A percentile compares a stretch with the other conserved stretches of the same genome.
These are phyloP conservation scores for Plasmodiophora brassicae DNA, from an alignment of 208 protist species.

Conservation along the genomic window DNA sequence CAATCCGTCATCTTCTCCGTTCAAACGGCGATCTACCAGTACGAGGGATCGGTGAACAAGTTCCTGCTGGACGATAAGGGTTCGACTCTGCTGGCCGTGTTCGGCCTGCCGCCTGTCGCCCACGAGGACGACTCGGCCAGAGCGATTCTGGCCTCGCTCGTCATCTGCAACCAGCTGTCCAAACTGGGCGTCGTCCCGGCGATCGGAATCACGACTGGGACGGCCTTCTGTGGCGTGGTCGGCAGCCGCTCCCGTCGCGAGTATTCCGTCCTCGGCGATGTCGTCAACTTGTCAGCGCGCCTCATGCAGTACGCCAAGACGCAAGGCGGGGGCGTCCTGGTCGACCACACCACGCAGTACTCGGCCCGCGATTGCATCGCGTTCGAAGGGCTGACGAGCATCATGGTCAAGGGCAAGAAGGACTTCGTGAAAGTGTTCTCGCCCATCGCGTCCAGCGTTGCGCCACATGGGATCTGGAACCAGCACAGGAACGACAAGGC, in stretches of 20 bases:
- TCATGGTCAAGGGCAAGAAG: constrained; percentile 43
- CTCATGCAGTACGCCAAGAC: constrained; percentile 44
- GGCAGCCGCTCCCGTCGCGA: constrained; percentile 42
- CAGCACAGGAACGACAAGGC: background rate
- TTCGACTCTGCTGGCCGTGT: constrained; percentile 52
- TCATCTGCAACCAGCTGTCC: constrained; percentile 37
- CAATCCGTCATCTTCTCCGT: constrained; percentile 39
- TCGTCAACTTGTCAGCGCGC: constrained; percentile 51
- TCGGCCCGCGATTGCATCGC: background rate
- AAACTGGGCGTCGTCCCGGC: background rate
- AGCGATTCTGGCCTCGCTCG: constrained; percentile 43
- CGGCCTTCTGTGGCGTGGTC: constrained; percentile 53
- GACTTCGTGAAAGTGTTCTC: constrained; percentile 18
- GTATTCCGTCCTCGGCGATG: constrained; percentile 58
- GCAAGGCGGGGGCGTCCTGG: constrained; percentile 10
- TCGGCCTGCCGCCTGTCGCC: constrained; percentile 52
- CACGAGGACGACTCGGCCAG: constrained; percentile 51
- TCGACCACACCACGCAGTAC: constrained; percentile 41
- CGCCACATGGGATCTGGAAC: constrained; percentile 20
- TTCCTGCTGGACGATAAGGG: constrained; percentile 58
- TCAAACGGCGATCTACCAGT: constrained; percentile 46
- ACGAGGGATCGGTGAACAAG: constrained; percentile 56
- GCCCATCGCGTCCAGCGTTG: constrained; percentile 6
- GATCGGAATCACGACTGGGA: constrained; percentile 53
- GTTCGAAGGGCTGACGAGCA: constrained; percentile 24